Evolutionary conservation across 2,329 filamentous ascomycete species (phyloP).

Genomic region (Colletotrichum gloeosporioides): DNA sequence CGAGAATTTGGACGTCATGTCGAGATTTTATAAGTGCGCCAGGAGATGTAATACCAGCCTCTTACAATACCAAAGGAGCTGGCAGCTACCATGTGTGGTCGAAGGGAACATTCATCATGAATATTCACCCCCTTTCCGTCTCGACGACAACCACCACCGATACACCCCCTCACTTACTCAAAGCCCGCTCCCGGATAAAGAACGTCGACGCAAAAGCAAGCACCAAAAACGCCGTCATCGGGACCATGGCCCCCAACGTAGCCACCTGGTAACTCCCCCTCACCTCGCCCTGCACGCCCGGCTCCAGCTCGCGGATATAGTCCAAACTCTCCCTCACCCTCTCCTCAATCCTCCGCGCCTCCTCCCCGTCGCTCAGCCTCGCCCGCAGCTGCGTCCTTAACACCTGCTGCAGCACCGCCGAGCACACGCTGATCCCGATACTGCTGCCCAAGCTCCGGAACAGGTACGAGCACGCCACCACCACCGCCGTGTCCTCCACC

Average conservation of each 20-base stretch:
- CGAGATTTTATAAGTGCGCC: no score
- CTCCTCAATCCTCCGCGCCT: conserved; percentile 70
- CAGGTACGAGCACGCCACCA: conserved; percentile 80
- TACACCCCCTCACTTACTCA: conserved; percentile 39
- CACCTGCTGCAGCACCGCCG: conserved; percentile 74
- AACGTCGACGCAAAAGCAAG: conserved; percentile 44
- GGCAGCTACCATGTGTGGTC: no score
- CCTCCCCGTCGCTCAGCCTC: conserved; percentile 59
- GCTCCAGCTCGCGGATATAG: conserved; percentile 70
- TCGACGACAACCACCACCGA: background rate
- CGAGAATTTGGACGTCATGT: no score
- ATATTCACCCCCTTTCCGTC: background rate
- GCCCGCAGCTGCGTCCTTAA: conserved; percentile 62
- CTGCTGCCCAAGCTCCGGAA: conserved; percentile 83
- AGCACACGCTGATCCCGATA: conserved; percentile 73
- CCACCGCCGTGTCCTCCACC: conserved; percentile 73
- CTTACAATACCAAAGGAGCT: no score
- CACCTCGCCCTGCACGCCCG: conserved; percentile 63
- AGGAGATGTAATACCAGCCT: no score
- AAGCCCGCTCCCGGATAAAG: conserved; percentile 63
- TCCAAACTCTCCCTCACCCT: conserved; percentile 73
- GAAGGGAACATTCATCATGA: no score
- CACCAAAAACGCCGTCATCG: conserved; percentile 40
- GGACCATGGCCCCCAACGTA: conserved; percentile 44
- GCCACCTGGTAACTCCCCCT: conserved; percentile 67